Evolutionary conservation across 352 stramenopile genomes (phyloP), one percentile per base, ranked within the genome.

Genomic region (Phytophthora idaei): DNA sequence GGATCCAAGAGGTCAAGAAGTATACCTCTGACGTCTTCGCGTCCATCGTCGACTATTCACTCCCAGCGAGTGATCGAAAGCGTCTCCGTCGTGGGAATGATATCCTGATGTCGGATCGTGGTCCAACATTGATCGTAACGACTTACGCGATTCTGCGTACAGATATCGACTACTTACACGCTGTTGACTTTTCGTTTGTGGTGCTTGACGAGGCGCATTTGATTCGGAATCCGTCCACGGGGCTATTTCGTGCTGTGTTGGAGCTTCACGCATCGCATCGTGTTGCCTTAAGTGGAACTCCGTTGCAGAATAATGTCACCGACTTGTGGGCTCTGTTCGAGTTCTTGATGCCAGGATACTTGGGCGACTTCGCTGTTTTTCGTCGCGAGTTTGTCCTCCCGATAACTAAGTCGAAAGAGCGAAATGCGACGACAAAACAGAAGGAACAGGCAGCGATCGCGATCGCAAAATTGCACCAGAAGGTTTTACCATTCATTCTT

Each of bases 181-280:
- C 10, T 17, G 71, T 71, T 8, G 49, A 76, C 15, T 99, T 92
- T 74, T 66, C 75, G 6, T 98, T 95, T 58, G 89, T 89, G 34
- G 88, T 99, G 59, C 76, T 99, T 29, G 98, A 99, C 54, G 98
- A 99, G 88, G 97, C 95, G 5, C 98, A 99, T 83, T 69, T 99
- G 17, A 86, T 99, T 36, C 95, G 97, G 15, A 99, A 99, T 73
- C 95, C 96, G 10, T 90, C 90, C 45, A 98, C 92, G 4, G 71
- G 80, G 49, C 68, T 96, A 10, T 95, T 97, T 45, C 85, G 83
- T 60, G 90, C 96, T 28, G 91, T 97, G 0, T 76, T 85, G 37
- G 61, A 73, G 15, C 61, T 99, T 15, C 71, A 66, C 45, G 79
- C 93, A n/a, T 58, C 67, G 2, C 94, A 99, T 74, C 89, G 95